Base-by-base conservation (phyloP, 306 rosid genomes). In the Cicer yamashitae region DNA sequence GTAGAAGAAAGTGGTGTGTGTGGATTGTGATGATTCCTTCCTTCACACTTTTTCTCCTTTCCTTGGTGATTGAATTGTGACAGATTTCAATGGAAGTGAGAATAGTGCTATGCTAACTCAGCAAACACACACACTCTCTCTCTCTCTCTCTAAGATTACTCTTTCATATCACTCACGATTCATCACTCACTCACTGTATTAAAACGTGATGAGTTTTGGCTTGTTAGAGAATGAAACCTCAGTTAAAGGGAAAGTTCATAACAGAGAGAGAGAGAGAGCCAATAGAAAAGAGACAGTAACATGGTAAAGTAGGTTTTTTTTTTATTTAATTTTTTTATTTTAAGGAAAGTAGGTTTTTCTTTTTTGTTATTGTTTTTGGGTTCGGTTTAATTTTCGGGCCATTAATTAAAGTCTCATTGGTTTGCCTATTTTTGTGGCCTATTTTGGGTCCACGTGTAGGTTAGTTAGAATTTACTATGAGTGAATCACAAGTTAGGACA, bases 21-120 rank as follows among this genome's bases (percentile, higher is more conserved):
- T 41, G 10, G 34, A 64, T 40, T 14, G 67, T 61, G 79, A 53
- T 85, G 37, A 30, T 30, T 30, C 37, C 37, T 30, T 88, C 62
- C 30, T 62, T 83, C 83, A 85, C 82, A 66, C 67, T 76, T 80
- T 82, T 70, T 69, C 71, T 20, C 18, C 79, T 67, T n/a, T 30
- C 18, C 79, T 67, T n/a, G 17, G 25, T 14, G 46, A 68, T 54
- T 67, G 82, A 70, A 75, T 62, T 51, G 61, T 50, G 80, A 61
- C 84, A 79, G 81, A 80, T 84, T 79, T 79, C 78, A 58, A 69
- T 73, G 77, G 78, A 79, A 70, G 54, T 48, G 62, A 54, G 82
- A 65, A 69, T 20, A 58, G 3, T 81, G 73, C n/a, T 75, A 61
- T 62, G 41, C 15, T 25, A 30, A 58, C 40, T 58, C 14, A 10